Evolutionary conservation across 2,329 filamentous ascomycete species (phyloP).

Genomic region (Teratosphaeriaceae sp.): DNA sequence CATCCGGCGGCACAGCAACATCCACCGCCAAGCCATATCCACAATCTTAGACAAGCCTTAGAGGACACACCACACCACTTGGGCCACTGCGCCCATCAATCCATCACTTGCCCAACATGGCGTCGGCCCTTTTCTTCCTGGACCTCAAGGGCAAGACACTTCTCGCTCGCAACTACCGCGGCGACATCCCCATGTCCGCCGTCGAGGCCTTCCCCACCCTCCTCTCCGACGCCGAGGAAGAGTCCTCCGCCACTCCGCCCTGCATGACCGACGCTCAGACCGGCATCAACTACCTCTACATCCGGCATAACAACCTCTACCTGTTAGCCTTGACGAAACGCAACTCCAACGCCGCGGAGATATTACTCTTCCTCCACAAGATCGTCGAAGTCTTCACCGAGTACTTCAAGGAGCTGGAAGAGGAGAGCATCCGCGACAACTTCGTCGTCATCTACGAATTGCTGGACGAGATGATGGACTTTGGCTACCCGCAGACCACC

Average conservation of each 20-base stretch:
- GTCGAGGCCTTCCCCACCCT: conserved; percentile 97
- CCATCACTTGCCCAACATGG: conserved; percentile 75
- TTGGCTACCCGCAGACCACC: conserved; percentile 97
- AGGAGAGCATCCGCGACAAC: conserved; percentile 98
- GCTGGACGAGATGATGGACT: conserved; percentile 99
- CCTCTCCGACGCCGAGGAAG: conserved; percentile 96
- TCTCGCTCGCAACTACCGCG: conserved; percentile 94
- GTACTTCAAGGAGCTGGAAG: conserved; percentile 98
- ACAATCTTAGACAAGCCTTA: too few relatives aligned
- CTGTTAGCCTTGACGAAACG: conserved; percentile 96
- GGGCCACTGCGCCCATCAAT: too few relatives aligned
- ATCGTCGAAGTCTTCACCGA: conserved; percentile 98
- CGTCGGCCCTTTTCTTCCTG: conserved; percentile 95
- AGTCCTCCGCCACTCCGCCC: conserved; percentile 92
- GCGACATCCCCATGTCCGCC: conserved; percentile 97
- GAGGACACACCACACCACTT: too few relatives aligned
- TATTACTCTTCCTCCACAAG: conserved; percentile 95
- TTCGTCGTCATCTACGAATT: conserved; percentile 99
- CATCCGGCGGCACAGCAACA: too few relatives aligned
- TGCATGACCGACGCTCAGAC: conserved; percentile 85
- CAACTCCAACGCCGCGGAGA: conserved; percentile 98
- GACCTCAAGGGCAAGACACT: conserved; percentile 99
- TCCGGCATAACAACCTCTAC: conserved; percentile 98
- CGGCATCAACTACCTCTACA: conserved; percentile 99
- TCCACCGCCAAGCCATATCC: too few relatives aligned